Conservation (phyloP, 148 eudicot genomes). For the Talinum fruticosum region DNA sequence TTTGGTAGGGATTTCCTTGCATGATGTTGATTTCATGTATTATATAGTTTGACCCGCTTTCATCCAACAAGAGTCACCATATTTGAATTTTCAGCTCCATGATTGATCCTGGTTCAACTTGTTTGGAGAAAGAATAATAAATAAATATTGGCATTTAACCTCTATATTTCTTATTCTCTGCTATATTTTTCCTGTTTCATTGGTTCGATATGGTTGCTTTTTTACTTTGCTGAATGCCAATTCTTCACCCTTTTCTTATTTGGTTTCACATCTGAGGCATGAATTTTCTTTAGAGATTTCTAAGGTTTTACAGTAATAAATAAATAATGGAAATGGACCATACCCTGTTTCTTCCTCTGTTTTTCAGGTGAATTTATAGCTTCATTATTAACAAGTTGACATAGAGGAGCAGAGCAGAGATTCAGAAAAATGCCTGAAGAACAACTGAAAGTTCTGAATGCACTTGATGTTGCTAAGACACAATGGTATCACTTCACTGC, state of each 20-base stretch:
- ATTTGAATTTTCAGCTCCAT: conserved; percentile 13
- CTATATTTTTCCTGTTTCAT: not conserved
- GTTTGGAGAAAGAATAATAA: conserved; percentile 8
- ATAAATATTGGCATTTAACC: not conserved
- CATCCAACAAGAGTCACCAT: not conserved
- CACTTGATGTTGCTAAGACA: conserved; percentile 50
- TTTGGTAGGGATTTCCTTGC: not conserved
- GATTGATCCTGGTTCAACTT: conserved; percentile 10
- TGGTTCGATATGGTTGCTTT: not conserved
- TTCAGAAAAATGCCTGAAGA: conserved; percentile 24
- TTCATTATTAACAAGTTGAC: too few species aligned
- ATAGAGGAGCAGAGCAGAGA: not conserved
- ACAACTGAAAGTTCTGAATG: conserved; percentile 39
- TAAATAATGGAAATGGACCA: not conserved
- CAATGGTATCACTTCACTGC: conserved; percentile 63
- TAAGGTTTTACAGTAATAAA: too few species aligned
- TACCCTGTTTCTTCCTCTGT: conserved; percentile 18
- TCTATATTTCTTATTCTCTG: not conserved
- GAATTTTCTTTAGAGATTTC: too few species aligned
- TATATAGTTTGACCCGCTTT: conserved; percentile 1
- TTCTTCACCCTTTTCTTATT: not conserved
- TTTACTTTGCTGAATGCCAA: not conserved
- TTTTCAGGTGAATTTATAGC: conserved; percentile 12
- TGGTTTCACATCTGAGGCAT: not conserved
- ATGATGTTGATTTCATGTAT: conserved; percentile 7